Evolutionary conservation across 345 rosid genomes (phyloP), one percentile per base, ranked within the genome.

Genomic region (Lepidium sativum): DNA sequence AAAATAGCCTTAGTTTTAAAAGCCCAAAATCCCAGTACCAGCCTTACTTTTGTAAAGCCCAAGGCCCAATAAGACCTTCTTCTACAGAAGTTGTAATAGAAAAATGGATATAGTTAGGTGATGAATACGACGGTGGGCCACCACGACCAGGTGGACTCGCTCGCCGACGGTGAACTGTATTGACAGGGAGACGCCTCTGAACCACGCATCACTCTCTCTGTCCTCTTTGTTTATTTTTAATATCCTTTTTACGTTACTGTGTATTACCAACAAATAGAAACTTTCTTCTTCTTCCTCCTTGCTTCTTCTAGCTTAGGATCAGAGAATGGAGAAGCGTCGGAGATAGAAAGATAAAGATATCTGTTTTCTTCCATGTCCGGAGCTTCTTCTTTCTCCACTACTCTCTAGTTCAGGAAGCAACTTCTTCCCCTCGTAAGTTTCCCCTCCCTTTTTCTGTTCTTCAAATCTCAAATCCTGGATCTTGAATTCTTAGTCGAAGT

Each of bases 91-190:
- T 25, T 4, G 5, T 4, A 25, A 25, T 25, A 25, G 5, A 25
- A 25, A 25, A 25, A 25, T 25, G 29, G 29, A 25, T 25, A 4
- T 25, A 25, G 29, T 25, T 25, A 25, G 29, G 29, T 25, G 23
- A 53, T 17, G 35, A 15, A 34, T 50, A 40, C 29, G 61, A 60
- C 33, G 49, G 69, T 63, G 65, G 75, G 64, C 69, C 68, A 54
- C 42, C 71, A 37, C 33, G 16, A 15, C 53, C 48, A 69, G 58
- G 52, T 71, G 65, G 58, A 55, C 13, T 71, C 59, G 27, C 75
- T 71, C 65, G 29, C 75, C 75, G 75, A 39, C 70, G 75, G 75
- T 56, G 65, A 63, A 63, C 52, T 71, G 69, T 70, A 21, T 13
- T 6, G 40, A 25, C 54, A 14, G 47, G 5, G 29, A 25, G 29